Percentiles rank a stretch among this genome's conserved stretches.
phyloP scores from a whole-genome alignment of 2,329 filamentous ascomycete species.

The Colletotrichum orchidophilum region DNA sequence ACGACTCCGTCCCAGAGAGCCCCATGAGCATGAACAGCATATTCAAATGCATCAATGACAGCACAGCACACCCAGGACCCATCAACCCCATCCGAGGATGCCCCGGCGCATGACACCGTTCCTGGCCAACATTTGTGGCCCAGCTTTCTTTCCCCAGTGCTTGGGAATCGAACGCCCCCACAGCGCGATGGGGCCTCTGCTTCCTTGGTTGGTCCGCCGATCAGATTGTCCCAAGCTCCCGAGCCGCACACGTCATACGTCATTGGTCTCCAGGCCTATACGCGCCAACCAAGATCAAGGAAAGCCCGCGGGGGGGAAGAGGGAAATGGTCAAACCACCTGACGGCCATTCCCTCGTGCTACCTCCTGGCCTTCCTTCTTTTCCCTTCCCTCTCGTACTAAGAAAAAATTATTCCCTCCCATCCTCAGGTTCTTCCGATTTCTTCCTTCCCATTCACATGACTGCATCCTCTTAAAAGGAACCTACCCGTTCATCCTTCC shows the following conservation, averaged over 20 bases:
- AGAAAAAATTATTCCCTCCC: background rate
- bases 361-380: background rate
- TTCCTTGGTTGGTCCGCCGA: constrained; percentile 15
- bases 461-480: constrained; percentile 22
- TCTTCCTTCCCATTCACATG: constrained; percentile 28
- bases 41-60: background rate
- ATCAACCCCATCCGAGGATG: background rate
- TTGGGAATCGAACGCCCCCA: constrained; percentile 6
- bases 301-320: constrained; percentile 16
- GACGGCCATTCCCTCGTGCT: constrained; percentile 2
- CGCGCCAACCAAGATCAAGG: constrained; percentile 33
- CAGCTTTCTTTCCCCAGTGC: constrained; percentile 14
- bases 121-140: constrained; percentile 16
- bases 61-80: background rate
- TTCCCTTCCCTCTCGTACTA: background rate
- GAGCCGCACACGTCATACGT: constrained; percentile 33
- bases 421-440: constrained; percentile 15
- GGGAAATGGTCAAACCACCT: constrained; percentile 18
- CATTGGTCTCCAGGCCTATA: constrained; percentile 17
- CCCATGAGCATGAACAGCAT: constrained; percentile 7
- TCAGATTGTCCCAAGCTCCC: constrained; percentile 30
- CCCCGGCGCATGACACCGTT: constrained; percentile 19
- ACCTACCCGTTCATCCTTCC: constrained; percentile 4
- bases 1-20: background rate
- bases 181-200: background rate